Conservation (phyloP, 2,329 filamentous ascomycete species). For the Fusarium gaditjirri region DNA sequence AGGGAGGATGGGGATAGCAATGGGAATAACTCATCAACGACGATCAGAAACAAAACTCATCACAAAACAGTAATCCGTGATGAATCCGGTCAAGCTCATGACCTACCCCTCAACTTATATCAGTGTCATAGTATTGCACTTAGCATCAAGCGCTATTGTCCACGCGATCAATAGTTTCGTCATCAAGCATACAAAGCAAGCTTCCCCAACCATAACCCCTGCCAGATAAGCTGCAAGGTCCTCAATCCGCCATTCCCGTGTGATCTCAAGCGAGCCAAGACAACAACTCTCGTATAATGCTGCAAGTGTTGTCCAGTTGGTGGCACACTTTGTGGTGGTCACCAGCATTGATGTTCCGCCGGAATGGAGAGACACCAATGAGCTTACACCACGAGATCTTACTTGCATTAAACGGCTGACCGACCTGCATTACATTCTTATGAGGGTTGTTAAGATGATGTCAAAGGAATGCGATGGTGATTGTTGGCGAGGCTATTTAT, state of each 20-base stretch:
- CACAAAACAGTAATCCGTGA: not conserved
- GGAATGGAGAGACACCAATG: not conserved
- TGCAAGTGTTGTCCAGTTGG: not conserved
- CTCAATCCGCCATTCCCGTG: not conserved
- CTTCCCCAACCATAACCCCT: not conserved
- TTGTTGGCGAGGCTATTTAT: conserved; percentile 11
- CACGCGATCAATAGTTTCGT: not conserved
- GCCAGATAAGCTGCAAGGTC: not conserved
- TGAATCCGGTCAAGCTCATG: not conserved
- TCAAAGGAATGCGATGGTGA: not conserved
- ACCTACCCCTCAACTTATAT: not conserved
- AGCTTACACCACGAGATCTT: conserved; percentile 18
- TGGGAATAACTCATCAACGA: not conserved
- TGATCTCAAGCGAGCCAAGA: not conserved
- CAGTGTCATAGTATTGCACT: not conserved
- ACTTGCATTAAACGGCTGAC: not conserved
- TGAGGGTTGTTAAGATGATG: not conserved
- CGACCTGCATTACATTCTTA: conserved; percentile 1
- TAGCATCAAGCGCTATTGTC: not conserved
- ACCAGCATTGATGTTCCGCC: not conserved
- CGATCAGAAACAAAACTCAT: not conserved
- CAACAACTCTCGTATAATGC: not conserved
- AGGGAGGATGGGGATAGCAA: not conserved
- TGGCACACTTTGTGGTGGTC: not conserved
- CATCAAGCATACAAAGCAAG: conserved; percentile 6